Evolutionary conservation across 225 moss, liverwort and hornwort genomes (phyloP), one percentile per base, ranked within the genome.

Genomic region (Pseudisothecium myosuroides): DNA sequence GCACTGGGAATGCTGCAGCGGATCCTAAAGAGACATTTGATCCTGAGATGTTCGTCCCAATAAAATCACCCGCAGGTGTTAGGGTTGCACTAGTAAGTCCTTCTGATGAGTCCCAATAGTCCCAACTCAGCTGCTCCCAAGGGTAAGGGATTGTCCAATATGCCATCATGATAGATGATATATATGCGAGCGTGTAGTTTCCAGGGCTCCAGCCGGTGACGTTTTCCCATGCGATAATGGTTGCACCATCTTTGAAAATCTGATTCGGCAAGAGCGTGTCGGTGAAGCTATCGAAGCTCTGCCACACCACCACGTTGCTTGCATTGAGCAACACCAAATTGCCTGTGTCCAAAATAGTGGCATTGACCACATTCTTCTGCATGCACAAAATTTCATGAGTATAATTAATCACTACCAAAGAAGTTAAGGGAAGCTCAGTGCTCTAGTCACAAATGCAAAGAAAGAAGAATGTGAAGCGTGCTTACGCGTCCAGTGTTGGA

Each of bases 71-170:
- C 8, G 2, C 17, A 17, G 8, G 28, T 11, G 12, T 79, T 58
- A 79, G 28, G 17, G 18, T 79, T 79, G 79, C 5, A 39, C 2
- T 27, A 39, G n/a, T 11, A 11, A 79, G 58, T 39, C 5, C 0
- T 16, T 3, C n/a, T 1, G 2, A 3, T 4, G 6, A 10, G 0
- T 0, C 0, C 10, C 10, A 37, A 4, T 55, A 24, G 24, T 77
- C 9, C 2, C 0, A 3, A 77, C 37, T 37, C 6, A 0, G 0
- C 0, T n/a, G n/a, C 1, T 17, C 0, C 78, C 56, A 56, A 56
- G 13, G 11, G 12, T 80, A 80, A 28, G 77, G 77, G 37, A 15
- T 24, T 37, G 1, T 8, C 80, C 9, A 80, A 3, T 8, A 59
- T 39, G 80, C 19, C 0, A 11, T 59, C 12, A 80, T 59, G 5